phyloP scores from a whole-genome alignment of 2,329 filamentous ascomycete genomes.

The Penicillium polonicum region DNA sequence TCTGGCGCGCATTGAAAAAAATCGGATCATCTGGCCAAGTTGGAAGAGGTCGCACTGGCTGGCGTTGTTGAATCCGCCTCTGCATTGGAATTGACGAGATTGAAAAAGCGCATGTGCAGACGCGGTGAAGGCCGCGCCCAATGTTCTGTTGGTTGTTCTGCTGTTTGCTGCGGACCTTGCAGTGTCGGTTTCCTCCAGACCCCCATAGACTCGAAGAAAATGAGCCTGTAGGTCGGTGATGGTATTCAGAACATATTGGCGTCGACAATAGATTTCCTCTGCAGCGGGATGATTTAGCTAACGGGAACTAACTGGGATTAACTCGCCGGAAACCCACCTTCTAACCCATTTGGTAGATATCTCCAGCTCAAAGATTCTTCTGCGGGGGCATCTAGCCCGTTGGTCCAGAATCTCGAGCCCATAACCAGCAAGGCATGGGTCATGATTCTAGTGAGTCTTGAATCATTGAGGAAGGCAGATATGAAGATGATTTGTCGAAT shows the following conservation, averaged over 20 bases:
- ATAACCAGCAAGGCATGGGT: constrained; percentile 38
- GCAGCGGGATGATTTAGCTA: constrained; percentile 1
- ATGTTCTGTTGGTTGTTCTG: constrained; percentile 8
- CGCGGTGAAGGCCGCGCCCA: constrained; percentile 17
- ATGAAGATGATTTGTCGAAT: constrained; percentile 42
- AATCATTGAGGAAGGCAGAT: constrained; percentile 33
- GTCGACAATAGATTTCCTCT: constrained; percentile 47
- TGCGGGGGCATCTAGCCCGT: constrained; percentile 28
- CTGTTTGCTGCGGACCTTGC: constrained; percentile 16
- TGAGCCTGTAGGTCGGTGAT: constrained; percentile 44
- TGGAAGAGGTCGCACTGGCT: constrained; percentile 47
- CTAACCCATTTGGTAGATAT: constrained; percentile 38
- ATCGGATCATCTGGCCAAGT: constrained; percentile 46
- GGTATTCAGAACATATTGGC: constrained; percentile 43
- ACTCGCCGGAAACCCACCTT: constrained; percentile 33
- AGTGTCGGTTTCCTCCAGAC: constrained; percentile 29
- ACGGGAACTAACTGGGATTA: not conserved
- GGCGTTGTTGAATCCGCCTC: constrained; percentile 43
- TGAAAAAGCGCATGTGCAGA: constrained; percentile 13
- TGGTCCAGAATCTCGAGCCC: constrained; percentile 40
- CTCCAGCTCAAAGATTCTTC: constrained; percentile 34
- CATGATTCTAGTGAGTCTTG: constrained; percentile 28
- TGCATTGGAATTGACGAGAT: constrained; percentile 40
- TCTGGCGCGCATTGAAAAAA: constrained; percentile 43
- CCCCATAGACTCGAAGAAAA: constrained; percentile 44